Evolutionary conservation across 768 basidiomycete species (phyloP).

Genomic region (Termitomyces sp.): DNA sequence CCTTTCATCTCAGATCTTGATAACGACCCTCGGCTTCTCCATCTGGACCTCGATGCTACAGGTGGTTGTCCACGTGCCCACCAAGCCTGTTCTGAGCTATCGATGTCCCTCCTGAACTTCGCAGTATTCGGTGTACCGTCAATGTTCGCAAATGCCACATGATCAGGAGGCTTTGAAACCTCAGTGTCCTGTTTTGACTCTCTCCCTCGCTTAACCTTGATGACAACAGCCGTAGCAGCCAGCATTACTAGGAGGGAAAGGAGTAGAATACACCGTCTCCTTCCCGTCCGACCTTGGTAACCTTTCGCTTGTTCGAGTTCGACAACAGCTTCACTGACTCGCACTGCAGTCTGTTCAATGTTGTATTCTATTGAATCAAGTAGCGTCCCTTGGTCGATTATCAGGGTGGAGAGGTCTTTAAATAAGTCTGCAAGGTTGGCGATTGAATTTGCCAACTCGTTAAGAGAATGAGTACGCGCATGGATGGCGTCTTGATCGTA

Average conservation of each 20-base stretch:
- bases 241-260: slow-evolving; percentile 87
- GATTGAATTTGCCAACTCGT: slow-evolving; percentile 90
- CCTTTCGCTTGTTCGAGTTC: slow-evolving; percentile 79
- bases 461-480: slow-evolving; percentile 62
- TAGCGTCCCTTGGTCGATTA: slow-evolving; percentile 97
- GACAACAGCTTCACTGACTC: slow-evolving; percentile 77
- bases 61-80: slow-evolving; percentile 4
- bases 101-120: not conserved
- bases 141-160: not conserved
- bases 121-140: not conserved
- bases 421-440: slow-evolving; percentile 90
- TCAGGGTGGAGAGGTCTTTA: slow-evolving; percentile 87
- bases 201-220: slow-evolving; percentile 74
- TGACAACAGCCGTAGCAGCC: slow-evolving; percentile 81
- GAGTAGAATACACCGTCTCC: slow-evolving; percentile 90
- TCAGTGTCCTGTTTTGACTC: slow-evolving; percentile 23
- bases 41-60: slow-evolving; percentile 7
- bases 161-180: slow-evolving; percentile 17
- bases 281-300: slow-evolving; percentile 92
- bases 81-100: not conserved
- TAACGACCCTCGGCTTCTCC: slow-evolving; percentile 1
- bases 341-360: slow-evolving; percentile 83
- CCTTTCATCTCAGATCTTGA: not conserved
- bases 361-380: slow-evolving; percentile 98
- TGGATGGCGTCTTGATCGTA: slow-evolving; percentile 36